phyloP scores from a whole-genome alignment of 148 eudicot genomes.

The Talinum fruticosum region DNA sequence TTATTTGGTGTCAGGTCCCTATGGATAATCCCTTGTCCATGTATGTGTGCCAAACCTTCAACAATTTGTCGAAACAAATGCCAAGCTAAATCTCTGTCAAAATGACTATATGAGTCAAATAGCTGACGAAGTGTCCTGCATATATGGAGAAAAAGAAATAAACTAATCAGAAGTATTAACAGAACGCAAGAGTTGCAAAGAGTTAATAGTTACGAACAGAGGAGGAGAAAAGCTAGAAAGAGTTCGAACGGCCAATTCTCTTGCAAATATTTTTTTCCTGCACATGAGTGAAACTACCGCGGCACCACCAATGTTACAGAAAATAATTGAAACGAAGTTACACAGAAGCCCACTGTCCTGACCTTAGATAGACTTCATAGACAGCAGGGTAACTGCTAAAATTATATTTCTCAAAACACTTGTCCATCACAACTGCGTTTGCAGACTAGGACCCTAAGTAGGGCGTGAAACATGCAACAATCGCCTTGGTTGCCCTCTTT shows the following conservation, averaged over 20 bases:
- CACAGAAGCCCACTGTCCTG: neutral
- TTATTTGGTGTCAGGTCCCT: conserved; percentile 98
- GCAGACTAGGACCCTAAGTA: no score
- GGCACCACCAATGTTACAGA: neutral
- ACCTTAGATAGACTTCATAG: neutral
- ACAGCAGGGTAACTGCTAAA: neutral
- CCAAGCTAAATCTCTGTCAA: conserved; percentile 91
- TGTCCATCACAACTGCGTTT: no score
- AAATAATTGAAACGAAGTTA: neutral
- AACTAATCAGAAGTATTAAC: conserved; percentile 2
- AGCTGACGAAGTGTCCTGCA: conserved; percentile 83
- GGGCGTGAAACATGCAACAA: no score
- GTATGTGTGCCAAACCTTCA: conserved; percentile 92
- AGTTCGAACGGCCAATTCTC: no score
- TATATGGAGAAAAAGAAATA: neutral
- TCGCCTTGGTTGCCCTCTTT: neutral
- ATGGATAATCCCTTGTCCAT: conserved; percentile 95
- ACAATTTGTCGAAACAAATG: conserved; percentile 91
- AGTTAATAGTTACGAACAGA: no score
- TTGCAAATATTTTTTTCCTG: no score
- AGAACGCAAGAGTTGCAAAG: neutral
- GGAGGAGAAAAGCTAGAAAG: no score
- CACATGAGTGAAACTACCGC: neutral
- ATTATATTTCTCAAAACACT: neutral
- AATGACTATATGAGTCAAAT: conserved; percentile 82